Evolutionary conservation across 495 filamentous ascomycete genomes (phyloP).

Genomic region (Penicillium coffeae): DNA sequence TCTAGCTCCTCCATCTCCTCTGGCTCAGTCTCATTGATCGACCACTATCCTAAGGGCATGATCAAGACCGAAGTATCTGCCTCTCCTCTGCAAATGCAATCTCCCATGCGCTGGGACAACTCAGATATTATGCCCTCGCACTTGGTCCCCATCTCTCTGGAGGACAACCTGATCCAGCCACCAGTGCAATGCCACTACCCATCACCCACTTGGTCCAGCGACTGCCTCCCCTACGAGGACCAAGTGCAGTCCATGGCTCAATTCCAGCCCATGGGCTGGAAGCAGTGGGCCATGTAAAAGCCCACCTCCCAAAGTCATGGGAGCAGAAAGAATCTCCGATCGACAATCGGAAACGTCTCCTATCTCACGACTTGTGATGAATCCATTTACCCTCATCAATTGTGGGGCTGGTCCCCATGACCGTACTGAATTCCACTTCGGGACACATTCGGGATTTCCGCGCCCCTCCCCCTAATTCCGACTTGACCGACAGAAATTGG

Average conservation of each 20-base stretch:
- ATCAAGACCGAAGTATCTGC: constrained; percentile 33
- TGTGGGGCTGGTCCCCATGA: constrained; percentile 4
- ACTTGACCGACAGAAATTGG: not conserved
- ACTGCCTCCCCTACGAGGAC: constrained; percentile 40
- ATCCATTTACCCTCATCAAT: not conserved
- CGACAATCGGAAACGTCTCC: not conserved
- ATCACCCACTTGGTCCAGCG: constrained; percentile 39
- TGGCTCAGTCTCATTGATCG: constrained; percentile 30
- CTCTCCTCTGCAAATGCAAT: constrained; percentile 36
- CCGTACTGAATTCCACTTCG: not conserved
- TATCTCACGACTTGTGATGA: constrained; percentile 2
- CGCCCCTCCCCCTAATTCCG: not conserved
- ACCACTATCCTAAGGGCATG: constrained; percentile 34
- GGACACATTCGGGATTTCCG: not conserved
- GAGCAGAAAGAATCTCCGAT: not conserved
- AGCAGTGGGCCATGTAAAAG: constrained; percentile 30
- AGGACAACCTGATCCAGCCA: constrained; percentile 35
- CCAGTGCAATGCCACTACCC: constrained; percentile 17
- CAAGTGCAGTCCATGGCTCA: constrained; percentile 25
- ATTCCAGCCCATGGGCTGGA: constrained; percentile 30
- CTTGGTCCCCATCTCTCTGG: constrained; percentile 33
- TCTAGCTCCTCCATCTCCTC: constrained; percentile 38
- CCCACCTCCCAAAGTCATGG: constrained; percentile 2
- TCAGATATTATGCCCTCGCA: constrained; percentile 28
- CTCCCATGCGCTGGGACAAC: constrained; percentile 35